Evolutionary conservation across 2,329 filamentous ascomycete species (phyloP).

Genomic region (Aaosphaeria arxii): DNA sequence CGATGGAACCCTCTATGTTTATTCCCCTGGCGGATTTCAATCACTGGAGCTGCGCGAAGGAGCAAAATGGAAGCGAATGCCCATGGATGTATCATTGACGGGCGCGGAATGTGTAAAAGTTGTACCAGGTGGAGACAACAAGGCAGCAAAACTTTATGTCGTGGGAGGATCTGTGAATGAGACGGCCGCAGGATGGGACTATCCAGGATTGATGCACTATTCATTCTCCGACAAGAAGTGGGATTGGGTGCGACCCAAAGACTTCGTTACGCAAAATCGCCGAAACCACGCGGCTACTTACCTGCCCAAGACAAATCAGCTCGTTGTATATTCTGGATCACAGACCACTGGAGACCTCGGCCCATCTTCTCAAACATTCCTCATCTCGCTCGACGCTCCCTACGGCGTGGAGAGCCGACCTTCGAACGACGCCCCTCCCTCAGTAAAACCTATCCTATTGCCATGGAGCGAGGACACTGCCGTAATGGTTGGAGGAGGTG

Average conservation of each 20-base stretch:
- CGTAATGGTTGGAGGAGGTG: conserved; percentile 70
- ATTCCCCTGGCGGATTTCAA: conserved; percentile 71
- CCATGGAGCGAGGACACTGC: conserved; percentile 70
- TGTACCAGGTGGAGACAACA: conserved; percentile 55
- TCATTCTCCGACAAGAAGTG: conserved; percentile 56
- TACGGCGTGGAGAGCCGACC: conserved; percentile 58
- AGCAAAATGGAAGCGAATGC: conserved; percentile 67
- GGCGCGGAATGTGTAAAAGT: conserved; percentile 76
- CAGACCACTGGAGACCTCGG: conserved; percentile 55
- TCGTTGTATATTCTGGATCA: conserved; percentile 78
- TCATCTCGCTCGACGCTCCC: conserved; percentile 64
- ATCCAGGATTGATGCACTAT: conserved; percentile 73
- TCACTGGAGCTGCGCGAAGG: conserved; percentile 67
- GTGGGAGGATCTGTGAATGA: conserved; percentile 63
- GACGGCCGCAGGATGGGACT: conserved; percentile 45
- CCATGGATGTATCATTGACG: conserved; percentile 66
- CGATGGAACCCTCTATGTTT: conserved; percentile 81
- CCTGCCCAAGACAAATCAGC: conserved; percentile 64
- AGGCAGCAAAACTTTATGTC: conserved; percentile 68
- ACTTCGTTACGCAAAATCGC: conserved; percentile 62
- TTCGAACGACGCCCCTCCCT: conserved; percentile 53
- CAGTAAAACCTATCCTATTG: conserved; percentile 68
- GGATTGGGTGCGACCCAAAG: conserved; percentile 53
- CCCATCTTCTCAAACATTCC: conserved; percentile 71
- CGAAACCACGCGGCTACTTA: conserved; percentile 74